Percentiles rank a stretch among this genome's conserved stretches.
phyloP scores from a whole-genome alignment of 805 yeast species.

The Wickerhamomyces sydowiorum region DNA sequence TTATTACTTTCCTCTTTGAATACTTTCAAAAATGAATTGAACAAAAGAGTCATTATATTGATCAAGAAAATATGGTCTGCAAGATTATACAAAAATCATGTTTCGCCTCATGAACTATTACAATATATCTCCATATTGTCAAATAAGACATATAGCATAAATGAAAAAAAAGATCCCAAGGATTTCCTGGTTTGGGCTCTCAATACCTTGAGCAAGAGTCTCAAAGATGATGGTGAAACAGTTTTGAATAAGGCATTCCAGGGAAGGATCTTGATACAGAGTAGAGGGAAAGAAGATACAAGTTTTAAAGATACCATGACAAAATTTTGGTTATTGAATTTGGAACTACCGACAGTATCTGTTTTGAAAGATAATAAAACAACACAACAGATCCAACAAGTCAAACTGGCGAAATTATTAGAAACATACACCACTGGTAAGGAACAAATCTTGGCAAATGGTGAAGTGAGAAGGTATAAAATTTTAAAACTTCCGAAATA shows the following conservation, averaged over 20 bases:
- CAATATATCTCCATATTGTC: constrained; percentile 41
- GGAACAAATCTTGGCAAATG: constrained; percentile 26
- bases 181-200: constrained; percentile 56
- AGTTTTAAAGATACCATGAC: constrained; percentile 16
- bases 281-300: constrained; percentile 21
- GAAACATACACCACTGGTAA: constrained; percentile 30
- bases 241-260: constrained; percentile 37
- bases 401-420: constrained; percentile 38
- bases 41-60: constrained; percentile 37
- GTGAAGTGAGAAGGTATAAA: constrained; percentile 31
- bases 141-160: constrained; percentile 34
- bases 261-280: constrained; percentile 40
- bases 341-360: constrained; percentile 57
- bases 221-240: constrained; percentile 14
- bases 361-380: constrained; percentile 45
- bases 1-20: constrained; percentile 26
- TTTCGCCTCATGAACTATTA: constrained; percentile 63
- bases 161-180: constrained; percentile 45
- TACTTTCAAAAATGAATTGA: constrained; percentile 28
- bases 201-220: constrained; percentile 34
- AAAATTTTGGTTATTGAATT: constrained; percentile 47
- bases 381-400: constrained; percentile 46
- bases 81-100: constrained; percentile 49
- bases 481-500: constrained; percentile 43
- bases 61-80: constrained; percentile 62